A percentile compares a stretch with the other conserved stretches of the same genome.
These are phyloP conservation scores for Sporothrix brasiliensis DNA, from an alignment of 2,329 filamentous ascomycete genomes.

Conservation along the genomic window DNA sequence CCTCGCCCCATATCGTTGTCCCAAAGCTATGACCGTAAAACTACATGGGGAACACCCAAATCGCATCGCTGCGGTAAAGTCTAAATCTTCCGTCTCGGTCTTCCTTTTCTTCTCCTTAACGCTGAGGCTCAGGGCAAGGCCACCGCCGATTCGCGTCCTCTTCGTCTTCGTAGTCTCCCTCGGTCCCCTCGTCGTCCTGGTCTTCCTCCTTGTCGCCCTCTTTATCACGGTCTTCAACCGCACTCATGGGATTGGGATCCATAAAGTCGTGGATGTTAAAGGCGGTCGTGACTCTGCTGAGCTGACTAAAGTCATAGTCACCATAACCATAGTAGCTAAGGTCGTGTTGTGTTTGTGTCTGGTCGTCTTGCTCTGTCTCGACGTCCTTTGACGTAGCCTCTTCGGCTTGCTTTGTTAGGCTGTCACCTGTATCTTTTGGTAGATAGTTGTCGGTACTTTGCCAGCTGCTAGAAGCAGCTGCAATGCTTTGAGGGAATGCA, in stretches of 20 bases:
- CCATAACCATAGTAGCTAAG: conserved; percentile 29
- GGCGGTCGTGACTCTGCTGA: background rate
- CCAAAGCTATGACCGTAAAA: background rate
- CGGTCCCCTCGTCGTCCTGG: background rate
- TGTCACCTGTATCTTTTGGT: background rate
- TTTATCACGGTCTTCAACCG: background rate
- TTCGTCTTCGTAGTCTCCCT: background rate
- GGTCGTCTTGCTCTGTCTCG: background rate
- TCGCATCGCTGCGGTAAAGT: background rate
- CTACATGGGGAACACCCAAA: background rate
- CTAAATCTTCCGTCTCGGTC: background rate
- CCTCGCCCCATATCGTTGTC: background rate
- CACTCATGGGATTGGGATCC: background rate
- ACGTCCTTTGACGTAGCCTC: background rate
- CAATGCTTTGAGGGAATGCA: too few relatives aligned
- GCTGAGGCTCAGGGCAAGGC: conserved; percentile 2
- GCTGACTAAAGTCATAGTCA: conserved; percentile 23
- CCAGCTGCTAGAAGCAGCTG: background rate
- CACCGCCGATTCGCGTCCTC: background rate
- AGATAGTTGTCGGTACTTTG: background rate
- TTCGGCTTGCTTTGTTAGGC: background rate
- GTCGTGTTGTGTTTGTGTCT: conserved; percentile 9
- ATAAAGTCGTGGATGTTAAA: background rate
- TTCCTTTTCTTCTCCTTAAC: background rate
- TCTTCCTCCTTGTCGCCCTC: background rate